phyloP scores from a whole-genome alignment of 2,329 filamentous ascomycete genomes.

The Cercospora nicotianae region DNA sequence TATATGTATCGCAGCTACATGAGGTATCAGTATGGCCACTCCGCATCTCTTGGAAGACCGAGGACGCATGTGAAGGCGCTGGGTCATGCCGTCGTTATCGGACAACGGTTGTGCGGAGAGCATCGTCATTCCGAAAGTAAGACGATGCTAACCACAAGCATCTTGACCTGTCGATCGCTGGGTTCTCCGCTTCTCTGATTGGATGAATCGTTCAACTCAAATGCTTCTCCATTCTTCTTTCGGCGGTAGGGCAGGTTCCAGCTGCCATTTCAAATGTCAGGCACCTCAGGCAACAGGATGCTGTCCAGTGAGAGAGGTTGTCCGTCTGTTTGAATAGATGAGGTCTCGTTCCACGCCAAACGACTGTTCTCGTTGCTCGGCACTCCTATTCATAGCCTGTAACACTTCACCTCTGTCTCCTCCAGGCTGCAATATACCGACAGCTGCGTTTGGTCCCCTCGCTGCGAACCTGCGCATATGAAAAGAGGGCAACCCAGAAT shows the following conservation, averaged over 20 bases:
- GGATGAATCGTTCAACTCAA: constrained; percentile 11
- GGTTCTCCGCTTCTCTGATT: constrained; percentile 1
- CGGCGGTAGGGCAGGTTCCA: constrained; percentile 1
- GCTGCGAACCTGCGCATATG: neutral
- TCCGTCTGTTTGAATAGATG: neutral
- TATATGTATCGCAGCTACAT: constrained; percentile 11
- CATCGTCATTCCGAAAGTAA: constrained; percentile 11
- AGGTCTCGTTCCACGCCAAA: neutral
- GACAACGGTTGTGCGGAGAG: neutral
- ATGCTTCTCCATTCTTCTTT: constrained; percentile 12
- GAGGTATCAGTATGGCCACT: constrained; percentile 12
- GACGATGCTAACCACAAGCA: constrained; percentile 8
- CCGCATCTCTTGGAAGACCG: constrained; percentile 7
- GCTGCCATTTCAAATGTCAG: neutral
- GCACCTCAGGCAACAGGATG: constrained; percentile 12
- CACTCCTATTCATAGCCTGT: neutral
- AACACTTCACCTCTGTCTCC: neutral
- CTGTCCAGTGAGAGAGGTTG: constrained; percentile 3
- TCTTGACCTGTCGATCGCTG: constrained; percentile 8
- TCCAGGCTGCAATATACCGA: neutral
- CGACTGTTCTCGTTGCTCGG: neutral
- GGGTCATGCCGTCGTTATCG: constrained; percentile 13
- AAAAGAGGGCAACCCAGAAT: neutral
- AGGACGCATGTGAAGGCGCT: constrained; percentile 16
- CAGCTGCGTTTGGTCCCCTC: neutral